Percentiles rank a stretch among this genome's conserved stretches.
phyloP scores from a whole-genome alignment of 139 green algal genomes.

The Chlamydomonas incerta region DNA sequence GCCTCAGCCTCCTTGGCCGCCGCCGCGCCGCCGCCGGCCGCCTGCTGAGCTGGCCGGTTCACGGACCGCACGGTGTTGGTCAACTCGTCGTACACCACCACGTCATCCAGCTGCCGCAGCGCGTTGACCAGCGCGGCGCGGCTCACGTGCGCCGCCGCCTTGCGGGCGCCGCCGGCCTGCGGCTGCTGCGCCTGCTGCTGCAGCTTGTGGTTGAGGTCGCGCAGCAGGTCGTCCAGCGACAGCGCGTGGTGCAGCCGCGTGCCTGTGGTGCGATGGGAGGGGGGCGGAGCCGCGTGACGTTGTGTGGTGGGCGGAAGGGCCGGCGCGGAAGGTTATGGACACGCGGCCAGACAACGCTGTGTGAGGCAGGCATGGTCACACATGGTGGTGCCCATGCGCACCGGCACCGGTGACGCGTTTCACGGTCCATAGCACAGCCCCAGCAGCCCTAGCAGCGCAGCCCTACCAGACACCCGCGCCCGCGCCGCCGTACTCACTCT shows the following conservation, averaged over 20 bases:
- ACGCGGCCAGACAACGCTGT: too few species aligned
- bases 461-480: neutral
- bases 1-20: neutral
- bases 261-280: neutral
- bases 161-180: neutral
- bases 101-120: conserved; percentile 37
- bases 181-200: neutral
- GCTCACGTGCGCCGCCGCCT: neutral
- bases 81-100: conserved; percentile 36
- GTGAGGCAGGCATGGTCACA: too few species aligned
- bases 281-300: neutral
- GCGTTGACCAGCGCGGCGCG: conserved; percentile 34
- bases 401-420: too few species aligned
- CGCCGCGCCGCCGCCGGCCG: too few species aligned
- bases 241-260: neutral
- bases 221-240: conserved; percentile 32
- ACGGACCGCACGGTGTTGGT: conserved; percentile 20
- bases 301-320: too few species aligned
- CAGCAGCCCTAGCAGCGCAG: neutral
- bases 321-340: too few species aligned
- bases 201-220: conserved; percentile 20
- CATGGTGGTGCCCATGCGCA: too few species aligned
- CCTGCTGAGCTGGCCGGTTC: too few species aligned
- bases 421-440: too few species aligned
- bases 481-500: neutral